Evolutionary conservation across 2,329 filamentous ascomycete species (phyloP), one percentile per base, ranked within the genome.

Genomic region (Pestalotiopsis sp.): DNA sequence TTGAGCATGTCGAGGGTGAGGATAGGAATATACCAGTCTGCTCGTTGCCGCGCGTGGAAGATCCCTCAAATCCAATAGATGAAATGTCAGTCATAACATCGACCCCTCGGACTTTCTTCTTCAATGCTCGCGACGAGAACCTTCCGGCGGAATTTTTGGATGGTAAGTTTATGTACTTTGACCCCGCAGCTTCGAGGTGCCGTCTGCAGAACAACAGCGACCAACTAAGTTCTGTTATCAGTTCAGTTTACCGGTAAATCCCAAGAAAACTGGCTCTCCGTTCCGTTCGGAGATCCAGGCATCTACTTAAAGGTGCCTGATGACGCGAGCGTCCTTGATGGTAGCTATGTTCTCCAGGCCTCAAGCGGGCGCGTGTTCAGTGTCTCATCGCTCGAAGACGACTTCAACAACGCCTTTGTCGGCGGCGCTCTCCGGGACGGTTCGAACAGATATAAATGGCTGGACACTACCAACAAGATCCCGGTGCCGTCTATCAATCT

Each of bases 401-500:
- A 73, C 25, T 25, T 27, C 5, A 73, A 61, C 40, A 68, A 72
- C 40, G 67, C 71, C 12, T 73, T 73, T 49, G 65, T 73, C 2
- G 31, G 69, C 3, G 72, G 71, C 11, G 25, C 57, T 17, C 3
- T 71, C 17, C 68, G 60, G 7, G 45, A 64, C 11, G 65, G 65
- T 17, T 12, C 36, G 23, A 49, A n/a, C 13, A 64, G 27, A 36
- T 72, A 66, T 36, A 69, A n/a, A 20, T 72, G 71, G 70, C 66
- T 73, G 14, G 14, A 59, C n/a, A 20, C 3, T 12, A 66, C 59
- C 11, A 14, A 13, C 12, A 72, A 64, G 20, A 70, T 73, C 52
- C 67, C 73, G 7, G 70, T 74, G n/a, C 72, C 72, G 5, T 71
- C 72, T 2, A 70, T 52, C n/a, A 57, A 70, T 4, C 70, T 70